These are phyloP conservation scores for Botrytis squamosa DNA, from an alignment of 2,329 filamentous ascomycete genomes.

Conservation along the genomic window DNA sequence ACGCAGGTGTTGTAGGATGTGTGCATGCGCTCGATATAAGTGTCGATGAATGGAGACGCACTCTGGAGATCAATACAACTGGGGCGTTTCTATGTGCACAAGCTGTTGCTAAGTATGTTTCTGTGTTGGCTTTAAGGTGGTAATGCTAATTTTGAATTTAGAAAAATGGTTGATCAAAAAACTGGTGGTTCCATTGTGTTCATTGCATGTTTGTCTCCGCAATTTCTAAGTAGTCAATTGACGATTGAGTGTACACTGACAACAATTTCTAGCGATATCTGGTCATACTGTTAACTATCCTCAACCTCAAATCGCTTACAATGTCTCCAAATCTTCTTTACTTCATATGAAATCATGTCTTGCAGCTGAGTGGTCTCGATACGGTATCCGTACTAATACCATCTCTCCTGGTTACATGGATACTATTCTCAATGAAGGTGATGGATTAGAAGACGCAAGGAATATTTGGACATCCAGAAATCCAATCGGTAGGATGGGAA, in stretches of 20 bases:
- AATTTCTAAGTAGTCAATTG: too few species aligned
- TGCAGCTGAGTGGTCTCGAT: conserved; percentile 69
- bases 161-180: conserved; percentile 22
- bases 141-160: not conserved
- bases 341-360: conserved; percentile 62
- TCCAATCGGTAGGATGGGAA: conserved; percentile 64
- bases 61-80: conserved; percentile 70
- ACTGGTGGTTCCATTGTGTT: conserved; percentile 62
- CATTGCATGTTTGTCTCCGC: conserved; percentile 48
- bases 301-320: conserved; percentile 71
- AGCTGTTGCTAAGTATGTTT: conserved; percentile 55
- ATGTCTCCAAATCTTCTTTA: conserved; percentile 68
- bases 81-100: conserved; percentile 70
- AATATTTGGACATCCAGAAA: conserved; percentile 57
- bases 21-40: conserved; percentile 60
- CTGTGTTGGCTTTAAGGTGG: accelerated
- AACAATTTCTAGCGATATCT: conserved; percentile 59
- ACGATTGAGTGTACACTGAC: not conserved
- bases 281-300: conserved; percentile 54
- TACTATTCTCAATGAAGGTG: conserved; percentile 59
- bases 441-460: conserved; percentile 53
- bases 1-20: conserved; percentile 67
- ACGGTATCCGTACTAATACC: conserved; percentile 70
- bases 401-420: conserved; percentile 74
- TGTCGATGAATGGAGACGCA: conserved; percentile 57